Evolutionary conservation across 2,329 filamentous ascomycete genomes (phyloP), one percentile per base, ranked within the genome.

Genomic region (Diaporthe sp.): DNA sequence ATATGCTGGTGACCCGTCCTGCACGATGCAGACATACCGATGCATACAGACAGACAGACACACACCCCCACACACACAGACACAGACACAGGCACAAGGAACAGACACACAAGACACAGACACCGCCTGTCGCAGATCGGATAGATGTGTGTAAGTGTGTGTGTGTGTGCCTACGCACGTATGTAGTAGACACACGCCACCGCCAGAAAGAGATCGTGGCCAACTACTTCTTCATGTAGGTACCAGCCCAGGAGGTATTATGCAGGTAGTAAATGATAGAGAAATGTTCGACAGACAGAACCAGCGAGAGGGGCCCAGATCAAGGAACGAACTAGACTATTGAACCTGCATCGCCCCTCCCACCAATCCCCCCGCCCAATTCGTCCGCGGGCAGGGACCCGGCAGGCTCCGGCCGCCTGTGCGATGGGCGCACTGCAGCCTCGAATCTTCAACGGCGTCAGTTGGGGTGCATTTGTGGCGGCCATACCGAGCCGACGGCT

Each of bases 341-440:
- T 30, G 57, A 40, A 40, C 57, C 4, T 60, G 55, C 30, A 35
- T n/a, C 19, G 28, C 61, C 42, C 42, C 28, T 50, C 28, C 28
- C 45, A 15, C 38, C 58, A 17, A 10, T 19, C 9, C 30, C 61
- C 40, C 42, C 30, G 30, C 64, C 64, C 64, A 47, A 52, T 52
- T 67, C 64, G 45, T 52, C 45, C 30, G 45, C 45, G 64, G 64
- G 33, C 33, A 67, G 22, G 25, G 13, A 45, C 61, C 42, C 64
- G 64, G 64, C 64, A 67, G 64, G 64, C 64, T 67, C 64, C 64
- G 64, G 64, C 64, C 64, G 64, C 64, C 64, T 67, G 64, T 67
- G 30, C 45, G 64, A 52, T 67, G 64, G 64, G 64, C 42, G 64
- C 64, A 67, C 64, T 52, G 64, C 64, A 67, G 64, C 64, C 64